A percentile compares a stretch with the other conserved stretches of the same genome.
phyloP scores from a whole-genome alignment of 1,284 basidiomycete genomes.

The Ustilago xerochloae region DNA sequence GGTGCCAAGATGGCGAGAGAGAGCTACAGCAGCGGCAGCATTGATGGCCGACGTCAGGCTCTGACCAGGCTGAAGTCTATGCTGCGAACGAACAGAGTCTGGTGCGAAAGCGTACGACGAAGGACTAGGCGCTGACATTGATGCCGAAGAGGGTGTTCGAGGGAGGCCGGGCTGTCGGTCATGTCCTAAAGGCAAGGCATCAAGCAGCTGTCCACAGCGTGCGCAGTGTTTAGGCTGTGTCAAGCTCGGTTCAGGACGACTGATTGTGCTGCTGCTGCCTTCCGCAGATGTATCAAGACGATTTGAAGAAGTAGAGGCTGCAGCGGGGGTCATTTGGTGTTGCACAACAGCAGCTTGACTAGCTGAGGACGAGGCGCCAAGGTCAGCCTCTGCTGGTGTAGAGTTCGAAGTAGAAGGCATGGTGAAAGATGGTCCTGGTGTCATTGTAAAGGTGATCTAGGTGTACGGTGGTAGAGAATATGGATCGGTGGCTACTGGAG shows the following conservation, averaged over 20 bases:
- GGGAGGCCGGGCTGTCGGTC: constrained; percentile 22
- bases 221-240: constrained; percentile 46
- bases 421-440: constrained; percentile 48
- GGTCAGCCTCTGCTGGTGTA: not conserved
- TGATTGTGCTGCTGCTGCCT: not conserved
- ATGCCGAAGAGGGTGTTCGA: constrained; percentile 25
- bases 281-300: not conserved
- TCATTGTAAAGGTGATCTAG: constrained; percentile 24
- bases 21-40: constrained; percentile 39
- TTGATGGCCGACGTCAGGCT: constrained; percentile 51
- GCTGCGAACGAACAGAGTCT: constrained; percentile 36
- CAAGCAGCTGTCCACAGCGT: constrained; percentile 42
- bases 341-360: not conserved
- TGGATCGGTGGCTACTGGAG: not conserved
- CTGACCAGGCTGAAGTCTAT: constrained; percentile 37
- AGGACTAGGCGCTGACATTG: constrained; percentile 42
- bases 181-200: constrained; percentile 5
- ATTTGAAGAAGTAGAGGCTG: not conserved
- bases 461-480: not conserved
- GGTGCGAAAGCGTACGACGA: constrained; percentile 51
- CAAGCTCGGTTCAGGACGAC: constrained; percentile 2
- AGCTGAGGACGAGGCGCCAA: not conserved
- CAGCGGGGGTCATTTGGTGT: not conserved
- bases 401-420: constrained; percentile 19
- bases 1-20: constrained; percentile 38